Evolutionary conservation across 2,329 filamentous ascomycete species (phyloP), one percentile per base, ranked within the genome.

Genomic region (Cryphonectria radicalis): DNA sequence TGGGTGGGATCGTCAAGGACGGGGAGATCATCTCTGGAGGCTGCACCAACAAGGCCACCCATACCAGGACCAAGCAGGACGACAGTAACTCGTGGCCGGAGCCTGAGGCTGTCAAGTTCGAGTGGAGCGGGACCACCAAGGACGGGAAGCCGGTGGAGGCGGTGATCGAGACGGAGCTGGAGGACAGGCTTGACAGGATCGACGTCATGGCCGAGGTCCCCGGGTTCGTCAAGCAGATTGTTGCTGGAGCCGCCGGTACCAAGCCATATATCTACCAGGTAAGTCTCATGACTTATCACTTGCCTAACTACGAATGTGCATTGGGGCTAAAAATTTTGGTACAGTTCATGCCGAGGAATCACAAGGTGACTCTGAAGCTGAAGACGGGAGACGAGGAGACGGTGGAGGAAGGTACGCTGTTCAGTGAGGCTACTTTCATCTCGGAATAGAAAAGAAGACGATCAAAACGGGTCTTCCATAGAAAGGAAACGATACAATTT

Each of bases 251-350:
- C 17, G 94, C 92, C 4, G 96, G 96, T 74, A 97, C 96, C 40
- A 96, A 94, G 85, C 96, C 96, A 6, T 99, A 98, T 81, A 98
- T 99, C 77, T 99, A 98, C 83, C 96, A 97, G 87, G 93, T 95
- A 81, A 75, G 87, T 64, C 28, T 62, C 10, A 80, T 37, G 37
- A 28, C 28, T 17, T 32, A 8, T 11, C 11, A n/a, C 67, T 11
- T 55, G 13, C 40, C 1, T 13, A n/a, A 11, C 22, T 59, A 11
- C 40, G 22, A 11, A 13, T 63, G 43, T 55, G 65, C 14, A 46
- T n/a, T 19, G 32, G 14, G 50, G 43, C 78, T 81, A 77, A 80
- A 72, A 69, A 62, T 6, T 46, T 8, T 32, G 57, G 1, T 69
- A 42, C 74, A 97, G 92, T 98, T 91, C 82, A 87, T 86, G 25